Base-by-base conservation (phyloP, 108 stramenopile species). In the Asterionellopsis glacialis region DNA sequence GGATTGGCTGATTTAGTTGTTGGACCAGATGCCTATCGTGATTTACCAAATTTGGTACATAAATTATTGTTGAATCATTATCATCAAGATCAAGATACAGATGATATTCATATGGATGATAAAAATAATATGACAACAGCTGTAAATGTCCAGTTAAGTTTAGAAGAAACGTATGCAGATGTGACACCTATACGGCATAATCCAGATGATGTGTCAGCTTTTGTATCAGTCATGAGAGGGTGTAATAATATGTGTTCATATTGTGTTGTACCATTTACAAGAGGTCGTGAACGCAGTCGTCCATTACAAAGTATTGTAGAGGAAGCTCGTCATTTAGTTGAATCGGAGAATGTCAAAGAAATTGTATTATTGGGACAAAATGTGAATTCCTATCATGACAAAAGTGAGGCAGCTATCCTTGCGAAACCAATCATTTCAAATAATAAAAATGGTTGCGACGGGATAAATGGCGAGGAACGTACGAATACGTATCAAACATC, bases 1-100 rank as follows among this genome's bases (percentile, higher is more conserved):
- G 76, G 77, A 48, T 73, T 89, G 43, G 93, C 81, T 18, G 97
- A 99, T 79, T 41, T 99, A 22, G 91, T 99, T 1, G 96, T 88
- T 9, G 99, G 99, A 11, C 99, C 99, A 0, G 99, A 98, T 76
- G 97, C 97, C 16, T 99, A 99, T 67, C 84, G 97, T 12, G 95
- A 97, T 70, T 77, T 99, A n/a, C 97, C 97, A 10, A 66, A 83
- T 9, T 65, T 99, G 33, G 63, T 98, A 24, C 47, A 83, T 25
- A 67, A 86, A 18, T 50, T 89, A 23, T 50, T 67, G 67, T 49
- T 1, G 39, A 7, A 50, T 11, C 6, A 55, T 22, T 11, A 45
- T 2, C 7, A 33, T 33, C 5, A n/a, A 2, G 38, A 19, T 47
- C 9, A 55, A 55, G 21, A n/a, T n/a, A n/a, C n/a, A n/a, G n/a